These are phyloP conservation scores for Simmondsia chinensis DNA, from an alignment of 148 eudicot genomes.

Conservation along the genomic window DNA sequence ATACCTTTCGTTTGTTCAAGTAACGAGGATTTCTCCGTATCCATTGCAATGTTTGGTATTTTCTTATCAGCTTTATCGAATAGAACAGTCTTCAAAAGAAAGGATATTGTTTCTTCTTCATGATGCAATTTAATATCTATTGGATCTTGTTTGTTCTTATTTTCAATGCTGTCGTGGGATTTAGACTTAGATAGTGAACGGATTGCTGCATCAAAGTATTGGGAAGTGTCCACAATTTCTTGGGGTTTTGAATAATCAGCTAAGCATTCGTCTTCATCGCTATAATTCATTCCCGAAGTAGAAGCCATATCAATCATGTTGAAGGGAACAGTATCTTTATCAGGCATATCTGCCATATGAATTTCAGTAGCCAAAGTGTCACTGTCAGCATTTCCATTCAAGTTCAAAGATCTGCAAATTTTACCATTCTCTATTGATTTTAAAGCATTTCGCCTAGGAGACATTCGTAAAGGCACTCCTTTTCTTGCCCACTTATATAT, in stretches of 20 bases:
- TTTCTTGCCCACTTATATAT: slow-evolving; percentile 81
- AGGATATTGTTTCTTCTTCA: slow-evolving; percentile 7
- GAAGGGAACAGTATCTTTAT: slow-evolving; percentile 2
- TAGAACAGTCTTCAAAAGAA: too few relatives aligned
- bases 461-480: slow-evolving; percentile 46
- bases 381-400: slow-evolving; percentile 8
- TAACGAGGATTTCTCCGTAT: background rate
- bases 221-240: slow-evolving; percentile 1
- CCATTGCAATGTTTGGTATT: background rate
- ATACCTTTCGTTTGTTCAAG: slow-evolving; percentile 12
- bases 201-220: slow-evolving; percentile 8
- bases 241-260: background rate
- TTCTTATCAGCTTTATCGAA: slow-evolving; percentile 12
- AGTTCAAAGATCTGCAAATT: slow-evolving; percentile 15
- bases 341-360: slow-evolving; percentile 3
- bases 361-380: slow-evolving; percentile 7
- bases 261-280: slow-evolving; percentile 4
- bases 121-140: slow-evolving; percentile 1
- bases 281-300: slow-evolving; percentile 8
- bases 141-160: background rate
- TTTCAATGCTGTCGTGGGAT: slow-evolving; percentile 1
- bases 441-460: slow-evolving; percentile 23
- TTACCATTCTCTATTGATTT: slow-evolving; percentile 24
- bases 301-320: slow-evolving; percentile 8
- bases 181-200: slow-evolving; percentile 3